phyloP scores from a whole-genome alignment of 352 stramenopile species.

The Thalassiosira exigua region DNA sequence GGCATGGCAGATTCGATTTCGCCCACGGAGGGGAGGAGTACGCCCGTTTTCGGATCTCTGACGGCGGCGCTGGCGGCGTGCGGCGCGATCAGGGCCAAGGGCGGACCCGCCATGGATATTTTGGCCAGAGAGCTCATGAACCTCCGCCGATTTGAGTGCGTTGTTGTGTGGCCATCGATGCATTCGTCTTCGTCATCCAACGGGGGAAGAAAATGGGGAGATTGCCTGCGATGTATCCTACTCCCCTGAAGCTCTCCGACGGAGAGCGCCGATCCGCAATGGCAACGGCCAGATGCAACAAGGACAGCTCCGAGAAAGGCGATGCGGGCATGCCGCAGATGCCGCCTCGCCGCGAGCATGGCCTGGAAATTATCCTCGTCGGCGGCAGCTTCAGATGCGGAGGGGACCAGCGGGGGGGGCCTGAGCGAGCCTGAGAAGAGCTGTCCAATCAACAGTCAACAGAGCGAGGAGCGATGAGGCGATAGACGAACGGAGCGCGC shows the following conservation, averaged over 20 bases:
- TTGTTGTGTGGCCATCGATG: background rate
- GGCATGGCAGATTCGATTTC: slow-evolving; percentile 80
- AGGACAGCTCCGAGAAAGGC: background rate
- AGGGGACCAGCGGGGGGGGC: too few relatives aligned
- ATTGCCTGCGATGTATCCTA: background rate
- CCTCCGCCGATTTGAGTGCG: background rate
- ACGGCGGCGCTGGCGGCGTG: slow-evolving; percentile 43
- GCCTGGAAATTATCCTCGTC: too few relatives aligned
- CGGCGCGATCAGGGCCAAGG: background rate
- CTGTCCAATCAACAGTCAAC: too few relatives aligned
- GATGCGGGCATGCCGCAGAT: background rate
- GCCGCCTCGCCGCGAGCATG: background rate
- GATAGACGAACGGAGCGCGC: too few relatives aligned
- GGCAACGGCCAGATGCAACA: background rate
- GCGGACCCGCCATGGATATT: background rate
- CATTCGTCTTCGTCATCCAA: background rate
- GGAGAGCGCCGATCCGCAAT: background rate
- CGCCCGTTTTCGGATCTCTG: slow-evolving; percentile 74
- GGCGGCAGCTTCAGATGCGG: too few relatives aligned
- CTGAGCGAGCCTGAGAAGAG: too few relatives aligned
- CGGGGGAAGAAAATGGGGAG: background rate
- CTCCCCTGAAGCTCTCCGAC: background rate
- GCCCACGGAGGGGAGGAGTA: slow-evolving; percentile 71
- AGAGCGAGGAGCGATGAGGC: too few relatives aligned
- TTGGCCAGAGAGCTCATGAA: background rate